Base-by-base conservation (phyloP, 345 rosid species). In the Mallotus nudiflorus region DNA sequence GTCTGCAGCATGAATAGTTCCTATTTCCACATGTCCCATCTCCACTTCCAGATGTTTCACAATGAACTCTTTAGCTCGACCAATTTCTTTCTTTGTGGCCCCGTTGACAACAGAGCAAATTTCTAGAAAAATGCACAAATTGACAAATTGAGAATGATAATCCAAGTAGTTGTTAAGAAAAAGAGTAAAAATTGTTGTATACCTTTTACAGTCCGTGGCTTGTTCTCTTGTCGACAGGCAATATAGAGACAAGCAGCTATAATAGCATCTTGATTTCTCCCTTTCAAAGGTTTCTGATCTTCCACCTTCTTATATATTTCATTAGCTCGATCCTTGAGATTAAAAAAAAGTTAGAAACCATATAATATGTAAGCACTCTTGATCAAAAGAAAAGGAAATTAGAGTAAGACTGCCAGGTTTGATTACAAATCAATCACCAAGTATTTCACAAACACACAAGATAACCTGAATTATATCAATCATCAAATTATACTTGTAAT, bases 281-380 rank as follows among this genome's bases (percentile, higher is more conserved):
- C 89, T 66, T 71, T 80, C 22, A 78, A 66, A 48, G 82, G 82
- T 72, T 82, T 87, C 46, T 82, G 84, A 66, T 85, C 91, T 69
- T 85, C 89, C 40, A 87, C 83, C 67, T 80, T 82, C 82, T 85
- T 83, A 73, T 77, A 81, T 62, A 87, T 83, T 69, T 87, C 88
- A 71, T 79, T 77, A 18, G 91, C 91, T 48, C 85, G 81, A 78
- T 83, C 88, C 83, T 83, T 52, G 15, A 0, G 61, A 24, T 35
- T 6, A 51, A 55, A 7, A 66, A 66, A 13, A 35, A 1, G 19
- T 28, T 29, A 54, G 35, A 45, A 37, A 60, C 50, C 25, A 8
- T 2, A 18, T 44, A 19, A n/a, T 42, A 48, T 20, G 56, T 18
- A 22, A 50, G 57, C 15, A 54, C 15, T 55, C 65, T 48, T 49